Evolutionary conservation across 768 basidiomycete species (phyloP), one percentile per base, ranked within the genome.

Genomic region (Mrakia frigida): DNA sequence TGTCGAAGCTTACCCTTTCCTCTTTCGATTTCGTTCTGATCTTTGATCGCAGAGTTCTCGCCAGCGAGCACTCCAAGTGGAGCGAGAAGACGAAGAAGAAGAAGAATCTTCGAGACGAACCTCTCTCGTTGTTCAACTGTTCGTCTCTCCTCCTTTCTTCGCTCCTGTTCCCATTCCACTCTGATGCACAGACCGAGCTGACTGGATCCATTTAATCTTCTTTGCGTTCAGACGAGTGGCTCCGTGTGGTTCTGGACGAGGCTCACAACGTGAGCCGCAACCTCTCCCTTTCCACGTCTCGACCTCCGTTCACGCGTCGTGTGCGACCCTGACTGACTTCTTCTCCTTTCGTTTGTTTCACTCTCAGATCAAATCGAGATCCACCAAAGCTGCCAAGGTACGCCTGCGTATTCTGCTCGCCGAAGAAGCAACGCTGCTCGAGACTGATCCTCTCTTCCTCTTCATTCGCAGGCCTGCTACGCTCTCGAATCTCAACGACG

Each of bases 331-430:
- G n/a, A 28, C 46, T 35, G 33, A 61, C 28, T 28, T 23, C 18
- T 21, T 10, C 9, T n/a, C n/a, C 31, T 10, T 65, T 18, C 28
- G 16, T 5, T 6, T 41, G 5, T 41, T 23, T 35, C 5, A 9
- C 43, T 41, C 23, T 16, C 65, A 94, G 93, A 85, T 77, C 63
- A 98, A 97, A 84, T 93, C 92, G 18, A 87, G 95, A 33, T 87
- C 87, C 9, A 94, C 92, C 80, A 91, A 92, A 82, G 92, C 92
- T 21, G 93, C 93, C 0, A 91, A 90, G 70, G 84, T 95, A 10
- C 92, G 92, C 60, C 97, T 91, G n/a, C 81, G 91, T 91, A 7
- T 86, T 98, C 9, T 87, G 86, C 33, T 91, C 91, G 7, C 86
- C 6, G 6, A 25, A 2, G 11, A 7, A 9, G 25, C 28, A n/a